Evolutionary conservation across 495 filamentous ascomycete species (phyloP).

Genomic region (Aspergillus coremiiformis): DNA sequence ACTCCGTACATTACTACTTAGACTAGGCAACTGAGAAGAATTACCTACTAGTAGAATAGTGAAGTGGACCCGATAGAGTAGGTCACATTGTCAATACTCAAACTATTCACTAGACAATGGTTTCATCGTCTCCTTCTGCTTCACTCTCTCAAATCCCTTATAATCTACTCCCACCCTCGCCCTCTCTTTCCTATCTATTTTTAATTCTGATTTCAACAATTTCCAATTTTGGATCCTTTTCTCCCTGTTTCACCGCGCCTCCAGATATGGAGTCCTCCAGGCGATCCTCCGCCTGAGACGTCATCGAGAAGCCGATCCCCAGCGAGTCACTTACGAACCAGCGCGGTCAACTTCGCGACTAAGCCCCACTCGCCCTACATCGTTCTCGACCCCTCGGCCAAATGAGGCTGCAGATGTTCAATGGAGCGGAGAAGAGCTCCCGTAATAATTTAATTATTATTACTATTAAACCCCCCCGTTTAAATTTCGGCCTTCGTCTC

Average conservation of each 20-base stretch:
- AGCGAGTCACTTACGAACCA: constrained; percentile 2
- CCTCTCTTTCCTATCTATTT: neutral
- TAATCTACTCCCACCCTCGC: too few relatives aligned
- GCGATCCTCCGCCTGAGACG: constrained; percentile 9
- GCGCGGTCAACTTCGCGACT: neutral
- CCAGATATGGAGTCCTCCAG: constrained; percentile 4
- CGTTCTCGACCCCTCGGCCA: neutral
- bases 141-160: neutral
- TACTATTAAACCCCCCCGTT: too few relatives aligned
- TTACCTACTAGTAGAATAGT: too few relatives aligned
- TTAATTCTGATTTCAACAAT: neutral
- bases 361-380: constrained; percentile 9
- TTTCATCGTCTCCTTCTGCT: too few relatives aligned
- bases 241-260: constrained; percentile 1
- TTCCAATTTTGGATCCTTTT: neutral
- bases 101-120: too few relatives aligned
- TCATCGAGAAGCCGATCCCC: constrained; percentile 13
- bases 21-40: too few relatives aligned
- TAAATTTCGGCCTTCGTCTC: neutral
- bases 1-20: too few relatives aligned
- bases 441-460: neutral
- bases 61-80: too few relatives aligned
- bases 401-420: neutral
- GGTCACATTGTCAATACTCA: too few relatives aligned
- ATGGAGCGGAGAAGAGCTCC: too few relatives aligned